A percentile compares a stretch with the other conserved stretches of the same genome.
Evolutionary conservation across 768 basidiomycete genomes (phyloP).

Genomic region (Podaxis rugospora): DNA sequence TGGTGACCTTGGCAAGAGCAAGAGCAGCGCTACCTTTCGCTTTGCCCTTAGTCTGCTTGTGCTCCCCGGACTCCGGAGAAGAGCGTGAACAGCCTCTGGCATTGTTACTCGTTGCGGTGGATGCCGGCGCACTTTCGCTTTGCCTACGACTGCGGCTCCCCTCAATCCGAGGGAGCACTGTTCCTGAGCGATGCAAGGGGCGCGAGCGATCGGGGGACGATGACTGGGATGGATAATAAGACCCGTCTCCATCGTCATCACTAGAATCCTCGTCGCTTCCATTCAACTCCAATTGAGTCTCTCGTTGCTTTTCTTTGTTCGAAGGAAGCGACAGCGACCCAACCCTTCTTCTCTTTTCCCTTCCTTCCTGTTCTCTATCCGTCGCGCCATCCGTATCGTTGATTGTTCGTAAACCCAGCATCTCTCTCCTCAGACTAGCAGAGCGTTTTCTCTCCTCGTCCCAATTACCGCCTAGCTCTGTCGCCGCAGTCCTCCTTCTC

Average conservation of each 20-base stretch:
- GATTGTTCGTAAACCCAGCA: neutral
- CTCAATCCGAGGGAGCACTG: neutral
- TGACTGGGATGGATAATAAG: constrained; percentile 25
- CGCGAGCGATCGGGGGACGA: constrained; percentile 13
- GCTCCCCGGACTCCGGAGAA: neutral
- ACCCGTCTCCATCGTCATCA: constrained; percentile 27
- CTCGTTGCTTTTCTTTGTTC: neutral
- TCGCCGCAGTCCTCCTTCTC: neutral
- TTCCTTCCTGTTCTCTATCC: neutral
- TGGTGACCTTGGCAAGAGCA: constrained; percentile 26
- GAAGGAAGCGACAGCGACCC: constrained; percentile 6
- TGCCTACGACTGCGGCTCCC: constrained; percentile 11
- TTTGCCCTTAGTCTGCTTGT: constrained; percentile 20
- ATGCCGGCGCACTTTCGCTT: constrained; percentile 16
- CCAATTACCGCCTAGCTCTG: neutral
- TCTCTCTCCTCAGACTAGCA: neutral
- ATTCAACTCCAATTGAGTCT: neutral
- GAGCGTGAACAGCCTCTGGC: constrained; percentile 12
- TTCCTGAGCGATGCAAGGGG: constrained; percentile 11
- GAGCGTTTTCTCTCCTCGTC: neutral
- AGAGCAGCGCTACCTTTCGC: constrained; percentile 31
- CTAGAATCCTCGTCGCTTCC: constrained; percentile 19
- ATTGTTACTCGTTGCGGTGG: neutral
- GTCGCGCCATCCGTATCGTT: neutral
- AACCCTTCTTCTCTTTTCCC: constrained; percentile 4